phyloP scores from a whole-genome alignment of 23 red algal genomes.

The Gracilariopsis chorda region DNA sequence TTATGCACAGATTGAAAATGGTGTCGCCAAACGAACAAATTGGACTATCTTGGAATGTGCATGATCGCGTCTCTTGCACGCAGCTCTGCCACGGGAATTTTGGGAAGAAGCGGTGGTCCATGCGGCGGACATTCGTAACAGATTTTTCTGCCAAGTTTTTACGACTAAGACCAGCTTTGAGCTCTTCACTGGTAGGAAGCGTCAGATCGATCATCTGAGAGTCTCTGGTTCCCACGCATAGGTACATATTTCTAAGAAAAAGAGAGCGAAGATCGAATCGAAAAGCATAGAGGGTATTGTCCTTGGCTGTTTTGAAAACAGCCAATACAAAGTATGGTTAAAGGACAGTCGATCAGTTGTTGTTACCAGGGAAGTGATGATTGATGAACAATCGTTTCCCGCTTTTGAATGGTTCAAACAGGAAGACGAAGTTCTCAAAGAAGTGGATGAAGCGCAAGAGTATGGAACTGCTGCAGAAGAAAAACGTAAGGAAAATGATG shows the following conservation, averaged over 20 bases:
- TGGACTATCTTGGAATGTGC: conserved; percentile 1
- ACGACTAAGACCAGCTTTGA: not conserved
- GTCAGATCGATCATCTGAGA: not conserved
- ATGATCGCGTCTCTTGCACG: not conserved
- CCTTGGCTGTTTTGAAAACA: conserved; percentile 3
- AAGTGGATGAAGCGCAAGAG: not conserved
- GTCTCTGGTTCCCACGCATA: conserved; percentile 1
- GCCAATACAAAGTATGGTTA: conserved; percentile 26
- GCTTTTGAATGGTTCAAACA: not conserved
- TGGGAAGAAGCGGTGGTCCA: not conserved
- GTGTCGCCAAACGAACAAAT: not conserved
- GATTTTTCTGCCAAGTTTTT: not conserved
- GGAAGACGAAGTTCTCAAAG: not conserved
- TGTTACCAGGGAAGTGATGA: not conserved
- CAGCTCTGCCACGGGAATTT: not conserved
- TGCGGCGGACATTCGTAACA: not conserved
- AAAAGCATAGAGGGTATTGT: not conserved
- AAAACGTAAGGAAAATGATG: not conserved
- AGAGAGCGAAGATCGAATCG: not conserved
- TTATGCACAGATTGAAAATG: not conserved
- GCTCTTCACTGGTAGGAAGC: not conserved
- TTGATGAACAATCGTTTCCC: conserved; percentile 8
- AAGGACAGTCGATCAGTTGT: not conserved
- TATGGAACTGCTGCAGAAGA: not conserved
- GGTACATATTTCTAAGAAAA: not conserved